Evolutionary conservation across 495 filamentous ascomycete species (phyloP), one percentile per base, ranked within the genome.

Genomic region (Xylaria scruposa): DNA sequence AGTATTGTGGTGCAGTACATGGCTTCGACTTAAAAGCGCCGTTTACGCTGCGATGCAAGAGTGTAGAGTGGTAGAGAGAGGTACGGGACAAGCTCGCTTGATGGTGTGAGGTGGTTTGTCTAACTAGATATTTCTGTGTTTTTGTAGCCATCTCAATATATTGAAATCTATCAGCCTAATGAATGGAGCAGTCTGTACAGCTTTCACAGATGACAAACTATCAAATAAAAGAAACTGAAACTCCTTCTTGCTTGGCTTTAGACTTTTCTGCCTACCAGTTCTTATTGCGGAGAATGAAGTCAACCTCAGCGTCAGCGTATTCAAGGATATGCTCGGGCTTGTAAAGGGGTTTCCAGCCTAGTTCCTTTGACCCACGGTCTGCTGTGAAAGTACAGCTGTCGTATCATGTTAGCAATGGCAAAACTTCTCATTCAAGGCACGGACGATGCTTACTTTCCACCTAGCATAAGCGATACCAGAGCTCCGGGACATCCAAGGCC

Each of bases 291-390:
- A 83, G 69, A 29, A 85, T 84, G 26, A 78, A 36, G 19, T 82
- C 80, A 38, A 85, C 84, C 63, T 86, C 84, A 0, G 70, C 81
- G 59, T 80, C 81, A 0, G 78, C 79, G 38, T 66, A 61, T 33
- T 85, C 79, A 4, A 86, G 68, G 7, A 85, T 79, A 73, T 86
- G 81, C 69, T 84, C 76, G 2, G 83, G 70, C 8, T 71, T 42
- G 66, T 80, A 83, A 33, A 75, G 13, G 1, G 83, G 77, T 67
- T 74, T 79, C 84, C 84, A 86, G 0, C 84, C 84, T 59, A 85
- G 77, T 31, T 75, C 47, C 38, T 72, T 56, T n/a, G 46, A 29
- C 13, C 82, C 83, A 54, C 78, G 79, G 17, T 77, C 73, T 0
- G 83, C 80, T 4, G 79, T 81, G 40, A 83, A 81, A 1, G 78